Conservation (phyloP, 1,139 yeast genomes). For the Magnusiomyces magnusii region DNA sequence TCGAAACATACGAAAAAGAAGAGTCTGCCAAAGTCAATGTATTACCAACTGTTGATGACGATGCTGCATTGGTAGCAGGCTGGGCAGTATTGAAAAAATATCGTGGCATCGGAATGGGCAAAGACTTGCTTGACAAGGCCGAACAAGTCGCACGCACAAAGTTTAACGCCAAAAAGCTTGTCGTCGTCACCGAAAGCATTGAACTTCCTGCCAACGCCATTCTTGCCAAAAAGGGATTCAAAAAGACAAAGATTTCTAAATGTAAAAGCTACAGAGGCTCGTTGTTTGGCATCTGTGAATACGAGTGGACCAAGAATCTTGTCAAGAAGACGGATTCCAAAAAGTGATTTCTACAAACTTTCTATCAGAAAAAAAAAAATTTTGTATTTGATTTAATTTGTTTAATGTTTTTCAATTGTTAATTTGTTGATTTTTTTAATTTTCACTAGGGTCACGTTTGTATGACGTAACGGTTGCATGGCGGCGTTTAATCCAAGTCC, state of each 20-base stretch:
- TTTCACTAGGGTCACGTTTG: too few species aligned
- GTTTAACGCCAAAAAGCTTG: slow-evolving; percentile 12
- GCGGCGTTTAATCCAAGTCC: neutral
- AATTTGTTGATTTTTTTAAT: too few species aligned
- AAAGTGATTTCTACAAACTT: neutral
- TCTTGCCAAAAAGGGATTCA: neutral
- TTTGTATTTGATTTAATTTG: neutral
- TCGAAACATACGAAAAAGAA: slow-evolving; percentile 4
- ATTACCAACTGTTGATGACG: neutral
- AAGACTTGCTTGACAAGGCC: slow-evolving; percentile 20
- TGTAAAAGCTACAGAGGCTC: neutral
- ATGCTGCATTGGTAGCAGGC: slow-evolving; percentile 18
- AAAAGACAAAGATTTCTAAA: neutral
- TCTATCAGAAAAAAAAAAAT: neutral
- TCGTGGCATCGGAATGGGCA: slow-evolving; percentile 24
- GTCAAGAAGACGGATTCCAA: neutral
- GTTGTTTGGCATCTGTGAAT: neutral
- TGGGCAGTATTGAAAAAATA: slow-evolving; percentile 24
- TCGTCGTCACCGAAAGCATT: neutral
- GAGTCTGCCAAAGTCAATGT: neutral
- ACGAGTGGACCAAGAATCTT: neutral
- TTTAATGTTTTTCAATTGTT: neutral
- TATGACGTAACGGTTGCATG: too few species aligned
- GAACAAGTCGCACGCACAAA: slow-evolving; percentile 13
- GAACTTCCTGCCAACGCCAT: slow-evolving; percentile 1